Conservation (phyloP, 139 green algal species). For the Choricystis sp. region DNA sequence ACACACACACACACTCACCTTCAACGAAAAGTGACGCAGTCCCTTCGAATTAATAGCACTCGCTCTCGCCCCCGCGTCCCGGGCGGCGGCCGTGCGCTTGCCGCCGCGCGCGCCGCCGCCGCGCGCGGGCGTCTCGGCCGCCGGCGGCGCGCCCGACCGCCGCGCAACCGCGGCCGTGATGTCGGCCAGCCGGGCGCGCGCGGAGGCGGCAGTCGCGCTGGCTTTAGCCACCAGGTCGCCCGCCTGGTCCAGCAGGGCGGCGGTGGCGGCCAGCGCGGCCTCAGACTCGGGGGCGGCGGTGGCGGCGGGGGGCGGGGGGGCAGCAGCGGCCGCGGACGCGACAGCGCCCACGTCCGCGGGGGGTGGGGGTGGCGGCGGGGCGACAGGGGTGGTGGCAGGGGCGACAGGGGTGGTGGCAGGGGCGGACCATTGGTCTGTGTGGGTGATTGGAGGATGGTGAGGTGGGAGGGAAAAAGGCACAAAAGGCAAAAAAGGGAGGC, state of each 20-base stretch:
- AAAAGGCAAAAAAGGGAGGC: too few relatives aligned
- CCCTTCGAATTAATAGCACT: conserved; percentile 30
- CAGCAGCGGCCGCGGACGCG: too few relatives aligned
- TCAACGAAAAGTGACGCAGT: conserved; percentile 68
- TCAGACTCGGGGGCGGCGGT: too few relatives aligned
- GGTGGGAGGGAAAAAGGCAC: too few relatives aligned
- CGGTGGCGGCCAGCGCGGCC: too few relatives aligned
- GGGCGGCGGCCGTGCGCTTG: background rate
- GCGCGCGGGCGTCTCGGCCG: background rate
- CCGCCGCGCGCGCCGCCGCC: background rate
- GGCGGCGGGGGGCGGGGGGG: too few relatives aligned
- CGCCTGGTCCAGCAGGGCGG: background rate
- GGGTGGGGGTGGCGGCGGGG: too few relatives aligned
- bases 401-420: too few relatives aligned
- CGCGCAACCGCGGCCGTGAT: background rate
- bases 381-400: too few relatives aligned
- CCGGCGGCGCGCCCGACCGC: background rate
- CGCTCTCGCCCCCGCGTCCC: background rate
- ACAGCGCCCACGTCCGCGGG: too few relatives aligned
- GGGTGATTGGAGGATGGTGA: too few relatives aligned
- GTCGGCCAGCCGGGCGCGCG: background rate
- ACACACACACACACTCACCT: conserved; percentile 15
- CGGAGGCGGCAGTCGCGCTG: background rate
- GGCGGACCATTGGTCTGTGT: too few relatives aligned
- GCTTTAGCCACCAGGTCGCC: background rate